phyloP scores from a whole-genome alignment of 192 early-diverging fungal genomes.

The Entomortierella chlamydospora region DNA sequence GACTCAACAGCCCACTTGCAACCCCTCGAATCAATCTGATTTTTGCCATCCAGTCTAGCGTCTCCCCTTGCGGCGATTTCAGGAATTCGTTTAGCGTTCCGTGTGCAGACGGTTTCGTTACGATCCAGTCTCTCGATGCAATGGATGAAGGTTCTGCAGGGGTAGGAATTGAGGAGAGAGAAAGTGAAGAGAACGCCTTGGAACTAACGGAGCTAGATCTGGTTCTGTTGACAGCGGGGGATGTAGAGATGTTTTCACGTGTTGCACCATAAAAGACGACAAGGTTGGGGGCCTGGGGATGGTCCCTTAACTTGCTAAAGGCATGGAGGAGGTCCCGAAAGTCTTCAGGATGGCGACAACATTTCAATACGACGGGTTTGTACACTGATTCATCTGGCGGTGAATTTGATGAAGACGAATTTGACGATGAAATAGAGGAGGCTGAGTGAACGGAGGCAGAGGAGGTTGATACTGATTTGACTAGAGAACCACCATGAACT shows the following conservation, averaged over 20 bases:
- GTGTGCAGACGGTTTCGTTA: constrained; percentile 48
- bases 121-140: constrained; percentile 42
- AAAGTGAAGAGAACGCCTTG: constrained; percentile 28
- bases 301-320: constrained; percentile 34
- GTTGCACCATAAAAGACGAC: constrained; percentile 48
- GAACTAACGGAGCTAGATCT: constrained; percentile 27
- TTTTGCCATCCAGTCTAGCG: constrained; percentile 52
- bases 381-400: constrained; percentile 33
- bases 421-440: constrained; percentile 20
- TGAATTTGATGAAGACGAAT: constrained; percentile 11
- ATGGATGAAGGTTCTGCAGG: constrained; percentile 6
- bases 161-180: constrained; percentile 23
- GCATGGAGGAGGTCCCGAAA: constrained; percentile 51
- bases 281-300: constrained; percentile 36
- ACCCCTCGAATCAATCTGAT: constrained; percentile 53
- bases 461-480: constrained; percentile 21
- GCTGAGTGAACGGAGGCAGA: constrained; percentile 37
- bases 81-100: constrained; percentile 49
- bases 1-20: constrained; percentile 34
- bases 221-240: constrained; percentile 4
- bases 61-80: constrained; percentile 44
- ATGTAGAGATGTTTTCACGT: constrained; percentile 40
- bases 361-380: constrained; percentile 48
- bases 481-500: constrained; percentile 44
- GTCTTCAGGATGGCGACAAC: constrained; percentile 39